A percentile compares a stretch with the other conserved stretches of the same genome.
Conservation (phyloP, 148 eudicot genomes). For the Persicaria tinctoria region DNA sequence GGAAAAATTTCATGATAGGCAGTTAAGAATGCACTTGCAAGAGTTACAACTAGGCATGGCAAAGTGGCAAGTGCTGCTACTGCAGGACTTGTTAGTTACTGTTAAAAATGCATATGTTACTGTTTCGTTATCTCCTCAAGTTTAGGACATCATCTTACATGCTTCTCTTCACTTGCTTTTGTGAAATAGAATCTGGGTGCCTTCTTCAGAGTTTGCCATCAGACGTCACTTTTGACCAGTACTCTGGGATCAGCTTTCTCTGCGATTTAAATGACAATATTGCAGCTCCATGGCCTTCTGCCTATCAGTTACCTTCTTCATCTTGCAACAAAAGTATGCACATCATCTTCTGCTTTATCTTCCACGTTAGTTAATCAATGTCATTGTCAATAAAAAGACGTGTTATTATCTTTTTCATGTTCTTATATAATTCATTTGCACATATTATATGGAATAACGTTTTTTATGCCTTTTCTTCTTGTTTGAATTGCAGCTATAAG, state of each 20-base stretch:
- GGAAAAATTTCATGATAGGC: too few relatives aligned
- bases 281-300: slow-evolving; percentile 94
- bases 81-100: neutral
- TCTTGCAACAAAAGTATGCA: slow-evolving; percentile 81
- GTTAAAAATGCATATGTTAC: neutral
- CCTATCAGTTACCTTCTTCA: slow-evolving; percentile 57
- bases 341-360: slow-evolving; percentile 7
- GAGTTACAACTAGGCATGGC: neutral
- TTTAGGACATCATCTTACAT: neutral
- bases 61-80: neutral
- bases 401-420: neutral
- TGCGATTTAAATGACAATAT: slow-evolving; percentile 96
- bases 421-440: neutral
- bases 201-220: slow-evolving; percentile 95
- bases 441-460: neutral
- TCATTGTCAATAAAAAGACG: neutral
- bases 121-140: neutral
- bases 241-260: slow-evolving; percentile 74
- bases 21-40: neutral
- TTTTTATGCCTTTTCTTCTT: slow-evolving; percentile 10
- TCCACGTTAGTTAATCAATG: neutral
- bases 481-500: slow-evolving; percentile 49
- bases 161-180: slow-evolving; percentile 9
- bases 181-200: slow-evolving; percentile 65
- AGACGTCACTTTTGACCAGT: slow-evolving; percentile 62